These are phyloP conservation scores for Didymella lethalis DNA, from an alignment of 2,329 filamentous ascomycete genomes.

Conservation along the genomic window DNA sequence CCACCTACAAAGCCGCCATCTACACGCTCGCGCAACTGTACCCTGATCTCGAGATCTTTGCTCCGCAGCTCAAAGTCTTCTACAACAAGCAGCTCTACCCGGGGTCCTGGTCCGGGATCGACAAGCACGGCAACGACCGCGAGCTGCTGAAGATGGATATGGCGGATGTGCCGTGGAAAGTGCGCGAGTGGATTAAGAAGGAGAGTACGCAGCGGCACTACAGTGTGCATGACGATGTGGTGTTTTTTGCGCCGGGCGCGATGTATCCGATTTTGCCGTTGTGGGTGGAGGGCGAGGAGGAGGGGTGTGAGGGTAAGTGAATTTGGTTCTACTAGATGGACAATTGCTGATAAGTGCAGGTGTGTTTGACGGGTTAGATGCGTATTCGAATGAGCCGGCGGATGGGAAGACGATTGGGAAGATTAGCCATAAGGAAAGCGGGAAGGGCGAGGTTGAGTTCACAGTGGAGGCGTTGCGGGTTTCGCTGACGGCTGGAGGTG, in stretches of 20 bases:
- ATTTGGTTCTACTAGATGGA: neutral
- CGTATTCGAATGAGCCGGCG: conserved; percentile 39
- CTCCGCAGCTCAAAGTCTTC: conserved; percentile 49
- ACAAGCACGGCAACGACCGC: conserved; percentile 61
- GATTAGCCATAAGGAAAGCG: conserved; percentile 34
- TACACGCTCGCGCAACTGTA: conserved; percentile 47
- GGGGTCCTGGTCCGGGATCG: conserved; percentile 62
- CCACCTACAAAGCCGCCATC: conserved; percentile 37
- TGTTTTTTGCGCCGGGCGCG: conserved; percentile 63
- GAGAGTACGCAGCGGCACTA: conserved; percentile 53
- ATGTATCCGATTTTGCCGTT: conserved; percentile 60
- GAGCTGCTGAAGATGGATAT: conserved; percentile 60
- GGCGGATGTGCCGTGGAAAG: conserved; percentile 53
- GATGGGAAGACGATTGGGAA: conserved; percentile 44
- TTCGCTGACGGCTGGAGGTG: conserved; percentile 20
- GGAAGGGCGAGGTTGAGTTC: conserved; percentile 41
- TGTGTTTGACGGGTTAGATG: conserved; percentile 45
- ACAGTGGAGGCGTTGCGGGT: conserved; percentile 44
- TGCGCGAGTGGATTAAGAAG: conserved; percentile 58
- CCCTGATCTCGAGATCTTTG: conserved; percentile 40
- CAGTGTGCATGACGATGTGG: conserved; percentile 54
- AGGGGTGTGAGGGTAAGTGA: conserved; percentile 53
- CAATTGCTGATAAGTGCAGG: conserved; percentile 28
- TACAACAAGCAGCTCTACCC: conserved; percentile 54
- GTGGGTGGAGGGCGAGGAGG: conserved; percentile 55